These are phyloP conservation scores for Leishmania major DNA, from an alignment of 208 protist genomes.

Conservation along the genomic window DNA sequence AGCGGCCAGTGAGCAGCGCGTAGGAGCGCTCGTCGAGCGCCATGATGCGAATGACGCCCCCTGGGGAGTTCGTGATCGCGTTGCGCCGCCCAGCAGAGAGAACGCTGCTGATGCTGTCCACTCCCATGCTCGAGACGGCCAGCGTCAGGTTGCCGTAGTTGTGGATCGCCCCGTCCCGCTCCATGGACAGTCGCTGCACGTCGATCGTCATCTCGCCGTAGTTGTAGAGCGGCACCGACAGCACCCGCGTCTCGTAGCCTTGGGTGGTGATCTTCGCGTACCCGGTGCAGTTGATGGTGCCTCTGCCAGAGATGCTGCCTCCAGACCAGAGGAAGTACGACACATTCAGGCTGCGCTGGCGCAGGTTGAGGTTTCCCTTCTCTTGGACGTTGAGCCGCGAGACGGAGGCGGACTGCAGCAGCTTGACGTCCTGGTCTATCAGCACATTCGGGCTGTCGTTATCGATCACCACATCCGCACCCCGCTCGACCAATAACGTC, in stretches of 20 bases:
- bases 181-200: constrained; percentile 63
- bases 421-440: constrained; percentile 59
- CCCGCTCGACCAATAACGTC: constrained; percentile 72
- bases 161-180: constrained; percentile 67
- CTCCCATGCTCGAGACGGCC: constrained; percentile 55
- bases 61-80: constrained; percentile 61
- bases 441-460: constrained; percentile 53
- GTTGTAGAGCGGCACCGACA: constrained; percentile 70
- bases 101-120: constrained; percentile 64
- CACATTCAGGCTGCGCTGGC: constrained; percentile 65
- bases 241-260: constrained; percentile 60
- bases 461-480: constrained; percentile 54
- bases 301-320: constrained; percentile 70
- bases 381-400: constrained; percentile 66
- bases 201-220: constrained; percentile 85
- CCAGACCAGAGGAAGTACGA: constrained; percentile 83
- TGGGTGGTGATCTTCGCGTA: constrained; percentile 68
- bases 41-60: constrained; percentile 56
- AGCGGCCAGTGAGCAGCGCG: constrained; percentile 58
- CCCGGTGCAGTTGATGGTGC: constrained; percentile 65
- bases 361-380: constrained; percentile 63
- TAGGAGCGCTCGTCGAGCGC: constrained; percentile 50
- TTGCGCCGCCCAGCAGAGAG: constrained; percentile 52
- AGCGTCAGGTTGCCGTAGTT: constrained; percentile 83
- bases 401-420: constrained; percentile 53